Base-by-base conservation (phyloP, 768 basidiomycete species). In the Pleurotus salmoneostramineus region DNA sequence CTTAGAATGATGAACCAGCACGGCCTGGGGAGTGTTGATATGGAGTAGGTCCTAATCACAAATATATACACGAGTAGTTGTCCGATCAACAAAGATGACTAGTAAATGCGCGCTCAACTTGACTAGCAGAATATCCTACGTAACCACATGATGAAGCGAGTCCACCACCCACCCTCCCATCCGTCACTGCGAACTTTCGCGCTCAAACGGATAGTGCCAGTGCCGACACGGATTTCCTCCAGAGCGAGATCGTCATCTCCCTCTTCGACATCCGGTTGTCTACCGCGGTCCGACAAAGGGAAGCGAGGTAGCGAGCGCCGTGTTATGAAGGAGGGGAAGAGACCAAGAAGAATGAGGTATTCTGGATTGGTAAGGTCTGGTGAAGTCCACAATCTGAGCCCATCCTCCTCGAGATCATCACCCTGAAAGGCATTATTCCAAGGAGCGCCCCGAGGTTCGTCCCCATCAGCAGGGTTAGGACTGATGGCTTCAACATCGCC, bases 201-300 rank as follows among this genome's bases (percentile, higher is more conserved):
- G 56, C 90, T 85, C 32, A 91, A 72, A 87, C 89, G 91, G 82
- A 95, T 88, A 48, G 79, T 75, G 6, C 93, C 93, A n/a, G 93
- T 94, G 15, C 93, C 93, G 68, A 84, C 83, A 33, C 79, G 81
- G 58, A 93, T 79, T 36, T 80, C 80, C 56, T 80, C 81, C 62
- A 83, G 83, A 14, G 68, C 73, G 37, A 77, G 73, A 47, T 81
- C 78, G 50, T 83, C 82, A 56, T 82, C 82, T 27, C 84, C 89
- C 66, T 88, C 87, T 69, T 92, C 91, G 35, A 89, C 72, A 66
- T 92, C 91, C 33, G 74, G 62, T 47, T 68, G 72, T 43, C 78
- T 51, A n/a, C 56, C 77, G 59, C 70, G 58, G 62, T 65, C 72
- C 15, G 70, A 58, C 31, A 68, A 69, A 33, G 83, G 78, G 72